These are phyloP conservation scores for Monosporozyma servazzii DNA, from an alignment of 805 yeast genomes.

Conservation along the genomic window DNA sequence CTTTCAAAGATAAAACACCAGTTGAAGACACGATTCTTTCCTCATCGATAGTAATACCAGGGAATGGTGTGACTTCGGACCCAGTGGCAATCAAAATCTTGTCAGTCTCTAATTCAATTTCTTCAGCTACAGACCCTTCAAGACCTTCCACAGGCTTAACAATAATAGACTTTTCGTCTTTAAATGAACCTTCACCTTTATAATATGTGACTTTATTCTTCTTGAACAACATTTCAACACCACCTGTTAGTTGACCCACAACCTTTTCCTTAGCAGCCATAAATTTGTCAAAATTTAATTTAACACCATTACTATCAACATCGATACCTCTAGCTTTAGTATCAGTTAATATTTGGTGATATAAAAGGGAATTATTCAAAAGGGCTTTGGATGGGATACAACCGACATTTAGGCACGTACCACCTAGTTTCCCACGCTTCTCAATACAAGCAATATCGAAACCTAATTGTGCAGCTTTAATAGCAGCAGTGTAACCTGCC, in stretches of 20 bases:
- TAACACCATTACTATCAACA: conserved; percentile 51
- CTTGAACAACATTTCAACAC: conserved; percentile 90
- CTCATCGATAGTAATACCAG: conserved; percentile 93
- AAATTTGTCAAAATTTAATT: conserved; percentile 65
- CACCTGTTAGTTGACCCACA: conserved; percentile 83
- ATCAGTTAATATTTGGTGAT: conserved; percentile 82
- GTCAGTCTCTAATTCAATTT: conserved; percentile 63
- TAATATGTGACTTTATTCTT: conserved; percentile 89
- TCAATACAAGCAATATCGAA: conserved; percentile 92
- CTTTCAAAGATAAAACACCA: conserved; percentile 76
- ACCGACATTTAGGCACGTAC: conserved; percentile 97
- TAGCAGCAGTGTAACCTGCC: conserved; percentile 98
- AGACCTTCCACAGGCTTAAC: conserved; percentile 84
- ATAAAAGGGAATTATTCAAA: conserved; percentile 87
- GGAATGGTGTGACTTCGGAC: conserved; percentile 97
- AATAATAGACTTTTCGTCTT: conserved; percentile 65
- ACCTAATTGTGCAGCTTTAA: conserved; percentile 96
- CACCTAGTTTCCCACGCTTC: conserved; percentile 93
- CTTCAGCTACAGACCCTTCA: conserved; percentile 57
- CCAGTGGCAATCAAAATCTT: conserved; percentile 96
- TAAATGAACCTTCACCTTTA: conserved; percentile 87
- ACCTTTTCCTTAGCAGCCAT: conserved; percentile 89
- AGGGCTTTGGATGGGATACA: conserved; percentile 97
- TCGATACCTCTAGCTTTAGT: conserved; percentile 85
- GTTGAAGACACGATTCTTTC: conserved; percentile 95